Base-by-base conservation (phyloP, 192 early-diverging fungal genomes). In the Coemansia sp. region DNA sequence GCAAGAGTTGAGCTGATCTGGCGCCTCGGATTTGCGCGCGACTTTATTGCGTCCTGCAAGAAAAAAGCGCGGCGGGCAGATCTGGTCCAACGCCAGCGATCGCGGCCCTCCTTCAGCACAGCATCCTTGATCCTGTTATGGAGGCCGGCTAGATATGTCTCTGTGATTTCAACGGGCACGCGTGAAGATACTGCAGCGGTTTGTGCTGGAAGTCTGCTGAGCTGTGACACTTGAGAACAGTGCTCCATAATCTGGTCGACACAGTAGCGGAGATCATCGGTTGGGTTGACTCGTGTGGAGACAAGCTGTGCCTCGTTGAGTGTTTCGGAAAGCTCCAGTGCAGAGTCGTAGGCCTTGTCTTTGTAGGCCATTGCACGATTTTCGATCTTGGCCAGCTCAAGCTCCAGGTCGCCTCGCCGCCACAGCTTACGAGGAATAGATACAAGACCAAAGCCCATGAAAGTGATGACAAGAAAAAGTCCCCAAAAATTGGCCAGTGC, bases 401-500 rank as follows among this genome's bases (percentile, higher is more conserved):
- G 86, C 19, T 57, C 70, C 26, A 86, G 77, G 67, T 90, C 85
- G 10, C 92, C 89, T 10, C 82, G 76, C 64, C 87, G 89, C 94
- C 95, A 98, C 48, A 96, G 81, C 64, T 84, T 76, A 52, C 95
- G 87, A 19, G 96, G 96, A 42, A 98, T 84, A 40, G 93, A 89
- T 0, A 98, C 94, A 56, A 97, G 81, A 0, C 96, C 96, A 75
- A 95, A 95, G 18, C 95, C 93, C 89, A 98, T 90, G 73, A 97
- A 91, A 3, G 93, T 85, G 56, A 94, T 92, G 37, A 92, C 87
- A 16, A 96, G 87, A 23, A 95, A 74, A 39, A 98, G 84, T 47
- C 96, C 96, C 91, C 92, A 98, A 64, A 93, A 94, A 80, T 98
- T 98, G 43, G 92, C 91, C 53, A 91, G 87, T 0, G 97, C 94